A percentile compares a stretch with the other conserved stretches of the same genome.
These are phyloP conservation scores for Pugionium cornutum DNA, from an alignment of 345 rosid species.

Conservation along the genomic window DNA sequence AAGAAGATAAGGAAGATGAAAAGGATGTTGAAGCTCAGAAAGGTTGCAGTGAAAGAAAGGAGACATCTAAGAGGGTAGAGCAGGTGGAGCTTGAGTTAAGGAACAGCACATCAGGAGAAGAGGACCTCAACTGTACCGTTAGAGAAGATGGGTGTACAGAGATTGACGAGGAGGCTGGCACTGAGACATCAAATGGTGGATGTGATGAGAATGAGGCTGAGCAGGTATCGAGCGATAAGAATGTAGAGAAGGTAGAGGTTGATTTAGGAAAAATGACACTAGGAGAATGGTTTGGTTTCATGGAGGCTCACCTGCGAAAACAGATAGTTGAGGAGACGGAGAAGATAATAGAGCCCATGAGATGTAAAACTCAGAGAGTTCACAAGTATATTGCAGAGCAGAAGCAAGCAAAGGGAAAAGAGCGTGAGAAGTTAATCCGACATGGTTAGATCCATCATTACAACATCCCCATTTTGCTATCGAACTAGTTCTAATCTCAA, in stretches of 20 bases:
- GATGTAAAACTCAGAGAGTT: slow-evolving; percentile 48
- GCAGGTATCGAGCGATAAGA: slow-evolving; percentile 1
- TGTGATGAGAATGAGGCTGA: slow-evolving; percentile 23
- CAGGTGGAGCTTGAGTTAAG: slow-evolving; percentile 21
- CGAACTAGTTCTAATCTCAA: no score
- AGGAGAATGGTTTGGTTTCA: slow-evolving; percentile 63
- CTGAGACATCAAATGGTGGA: slow-evolving; percentile 7
- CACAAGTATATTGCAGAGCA: slow-evolving; percentile 51
- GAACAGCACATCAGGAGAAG: slow-evolving; percentile 6
- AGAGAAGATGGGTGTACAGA: slow-evolving; percentile 10
- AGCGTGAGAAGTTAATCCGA: neutral
- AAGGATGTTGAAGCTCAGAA: neutral
- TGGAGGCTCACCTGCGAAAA: slow-evolving; percentile 54
- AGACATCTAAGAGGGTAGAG: slow-evolving; percentile 22
- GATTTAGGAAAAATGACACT: slow-evolving; percentile 57
- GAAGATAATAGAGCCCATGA: slow-evolving; percentile 62
- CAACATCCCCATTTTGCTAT: neutral
- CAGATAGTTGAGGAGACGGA: slow-evolving; percentile 60
- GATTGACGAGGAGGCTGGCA: slow-evolving; percentile 2
- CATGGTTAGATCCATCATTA: no score
- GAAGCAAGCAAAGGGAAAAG: slow-evolving; percentile 44
- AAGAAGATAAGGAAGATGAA: neutral
- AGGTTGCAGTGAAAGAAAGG: slow-evolving; percentile 14
- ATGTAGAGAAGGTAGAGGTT: slow-evolving; percentile 21
- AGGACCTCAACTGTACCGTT: slow-evolving; percentile 13